A percentile compares a stretch with the other conserved stretches of the same genome.
These are phyloP conservation scores for Grosmannia serpens DNA, from an alignment of 2,329 filamentous ascomycete species.

Conservation along the genomic window DNA sequence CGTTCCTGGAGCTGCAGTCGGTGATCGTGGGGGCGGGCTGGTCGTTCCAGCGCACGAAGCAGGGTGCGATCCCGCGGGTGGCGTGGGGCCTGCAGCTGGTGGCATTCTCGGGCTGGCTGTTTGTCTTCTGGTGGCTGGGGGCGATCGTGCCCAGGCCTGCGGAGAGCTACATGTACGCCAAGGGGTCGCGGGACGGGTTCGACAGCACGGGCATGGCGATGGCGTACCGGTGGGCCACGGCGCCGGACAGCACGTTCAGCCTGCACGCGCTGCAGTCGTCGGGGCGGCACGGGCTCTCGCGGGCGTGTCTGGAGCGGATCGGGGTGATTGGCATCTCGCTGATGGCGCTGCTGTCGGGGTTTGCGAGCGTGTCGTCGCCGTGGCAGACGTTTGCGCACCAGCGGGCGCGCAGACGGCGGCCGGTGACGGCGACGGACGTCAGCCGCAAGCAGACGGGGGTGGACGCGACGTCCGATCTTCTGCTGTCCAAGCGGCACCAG, in stretches of 20 bases:
- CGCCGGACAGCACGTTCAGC: neutral
- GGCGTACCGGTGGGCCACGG: conserved; percentile 8
- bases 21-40: conserved; percentile 46
- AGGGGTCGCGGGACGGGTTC: conserved; percentile 16
- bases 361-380: conserved; percentile 75
- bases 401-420: conserved; percentile 34
- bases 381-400: conserved; percentile 69
- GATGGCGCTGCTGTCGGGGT: conserved; percentile 81
- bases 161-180: conserved; percentile 14
- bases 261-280: neutral
- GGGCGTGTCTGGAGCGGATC: conserved; percentile 54
- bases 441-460: conserved; percentile 67
- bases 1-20: conserved; percentile 66
- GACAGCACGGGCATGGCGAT: conserved; percentile 21
- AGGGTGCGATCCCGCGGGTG: conserved; percentile 42
- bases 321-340: conserved; percentile 76
- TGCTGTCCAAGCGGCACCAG: conserved; percentile 61
- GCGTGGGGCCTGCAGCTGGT: conserved; percentile 53
- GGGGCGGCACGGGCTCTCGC: conserved; percentile 24
- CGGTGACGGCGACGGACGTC: conserved; percentile 63
- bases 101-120: conserved; percentile 58
- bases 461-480: conserved; percentile 69
- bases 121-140: conserved; percentile 66
- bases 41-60: conserved; percentile 47
- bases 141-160: conserved; percentile 34